A percentile compares a stretch with the other conserved stretches of the same genome.
Evolutionary conservation across 352 stramenopile genomes (phyloP).

Genomic region (Pythium aquatile): DNA sequence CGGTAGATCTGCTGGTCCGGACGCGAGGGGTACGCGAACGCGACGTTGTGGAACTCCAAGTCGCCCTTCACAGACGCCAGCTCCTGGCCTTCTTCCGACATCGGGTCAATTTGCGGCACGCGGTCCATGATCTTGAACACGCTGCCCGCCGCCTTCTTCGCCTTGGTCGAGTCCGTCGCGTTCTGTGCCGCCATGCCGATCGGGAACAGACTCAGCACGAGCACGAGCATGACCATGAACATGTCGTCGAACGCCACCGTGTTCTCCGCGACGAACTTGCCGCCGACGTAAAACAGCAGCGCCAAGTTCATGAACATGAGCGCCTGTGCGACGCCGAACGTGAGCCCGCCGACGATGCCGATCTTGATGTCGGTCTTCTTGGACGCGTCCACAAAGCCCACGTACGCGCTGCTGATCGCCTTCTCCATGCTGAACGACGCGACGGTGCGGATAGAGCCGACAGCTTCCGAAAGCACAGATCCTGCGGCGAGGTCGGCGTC

Average conservation of each 20-base stretch:
- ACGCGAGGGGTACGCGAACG: constrained; percentile 90
- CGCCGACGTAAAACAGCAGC: constrained; percentile 62
- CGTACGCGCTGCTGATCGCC: constrained; percentile 27
- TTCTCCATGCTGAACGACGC: constrained; percentile 49
- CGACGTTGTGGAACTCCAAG: constrained; percentile 80
- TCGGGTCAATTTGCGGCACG: constrained; percentile 38
- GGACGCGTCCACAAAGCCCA: constrained; percentile 29
- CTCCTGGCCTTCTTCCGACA: constrained; percentile 17
- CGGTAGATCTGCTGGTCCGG: constrained; percentile 57
- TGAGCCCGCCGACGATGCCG: constrained; percentile 37
- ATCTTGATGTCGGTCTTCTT: constrained; percentile 32
- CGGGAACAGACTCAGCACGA: constrained; percentile 56
- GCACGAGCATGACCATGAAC: constrained; percentile 49
- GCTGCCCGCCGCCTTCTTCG: constrained; percentile 45
- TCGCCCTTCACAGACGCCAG: constrained; percentile 42
- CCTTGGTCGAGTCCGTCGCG: constrained; percentile 49
- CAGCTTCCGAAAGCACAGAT: constrained; percentile 39
- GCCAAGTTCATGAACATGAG: constrained; percentile 48
- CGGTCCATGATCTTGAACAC: constrained; percentile 87
- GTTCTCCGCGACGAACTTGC: constrained; percentile 38
- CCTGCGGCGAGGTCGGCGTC: constrained; percentile 37
- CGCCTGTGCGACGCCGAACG: constrained; percentile 45
- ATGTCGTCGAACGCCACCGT: constrained; percentile 46
- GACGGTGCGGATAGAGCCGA: constrained; percentile 58
- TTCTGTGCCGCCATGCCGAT: constrained; percentile 55